phyloP scores from a whole-genome alignment of 129 eudicot genomes.

The Centella asiatica region DNA sequence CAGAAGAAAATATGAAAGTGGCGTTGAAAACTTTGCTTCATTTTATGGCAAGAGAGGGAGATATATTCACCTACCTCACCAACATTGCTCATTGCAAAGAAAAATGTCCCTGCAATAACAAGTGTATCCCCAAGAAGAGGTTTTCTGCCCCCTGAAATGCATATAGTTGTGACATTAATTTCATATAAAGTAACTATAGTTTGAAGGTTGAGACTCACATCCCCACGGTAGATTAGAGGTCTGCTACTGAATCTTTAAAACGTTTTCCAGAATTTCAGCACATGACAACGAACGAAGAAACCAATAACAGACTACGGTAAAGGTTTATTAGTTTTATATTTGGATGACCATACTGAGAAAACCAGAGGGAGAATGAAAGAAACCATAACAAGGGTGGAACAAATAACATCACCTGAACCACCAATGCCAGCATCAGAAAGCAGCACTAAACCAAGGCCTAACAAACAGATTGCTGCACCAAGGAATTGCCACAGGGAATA shows the following conservation, averaged over 20 bases:
- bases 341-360: not conserved
- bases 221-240: not conserved
- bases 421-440: conserved; percentile 65
- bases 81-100: conserved; percentile 66
- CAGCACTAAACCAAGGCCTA: conserved; percentile 65
- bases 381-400: not conserved
- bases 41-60: not conserved
- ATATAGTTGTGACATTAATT: conserved; percentile 8
- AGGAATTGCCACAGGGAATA: conserved; percentile 66
- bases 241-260: not conserved
- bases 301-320: not conserved
- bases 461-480: conserved; percentile 72
- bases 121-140: conserved; percentile 77
- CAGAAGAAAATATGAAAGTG: not conserved
- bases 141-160: conserved; percentile 64
- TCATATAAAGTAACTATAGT: not conserved
- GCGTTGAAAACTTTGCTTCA: not conserved
- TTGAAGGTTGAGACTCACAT: not conserved
- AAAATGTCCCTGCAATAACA: conserved; percentile 66
- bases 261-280: not conserved
- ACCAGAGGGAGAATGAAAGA: not conserved
- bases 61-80: conserved; percentile 56
- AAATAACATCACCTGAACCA: conserved; percentile 51
- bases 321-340: not conserved
- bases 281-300: not conserved